Evolutionary conservation across 129 eudicot genomes (phyloP).

Genomic region (Silybum marianum): DNA sequence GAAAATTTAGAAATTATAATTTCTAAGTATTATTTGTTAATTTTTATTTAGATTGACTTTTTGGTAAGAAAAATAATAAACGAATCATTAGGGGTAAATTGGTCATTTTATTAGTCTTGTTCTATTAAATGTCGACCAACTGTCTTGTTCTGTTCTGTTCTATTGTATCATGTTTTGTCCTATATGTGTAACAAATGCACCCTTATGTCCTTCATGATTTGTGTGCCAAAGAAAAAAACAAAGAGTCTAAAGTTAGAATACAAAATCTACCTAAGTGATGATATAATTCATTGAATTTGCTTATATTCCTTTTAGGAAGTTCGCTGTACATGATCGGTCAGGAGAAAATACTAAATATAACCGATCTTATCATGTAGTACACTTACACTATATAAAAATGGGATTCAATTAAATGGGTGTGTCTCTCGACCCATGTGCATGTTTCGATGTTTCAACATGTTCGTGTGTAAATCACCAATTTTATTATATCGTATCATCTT

Average conservation of each 20-base stretch:
- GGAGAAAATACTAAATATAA: constrained; percentile 14
- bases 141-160: too few species aligned
- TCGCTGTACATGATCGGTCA: neutral
- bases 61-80: too few species aligned
- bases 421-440: constrained; percentile 24
- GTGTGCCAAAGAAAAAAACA: constrained; percentile 5
- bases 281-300: constrained; percentile 8
- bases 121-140: too few species aligned
- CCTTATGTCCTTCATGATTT: neutral
- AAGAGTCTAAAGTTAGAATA: neutral
- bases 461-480: neutral
- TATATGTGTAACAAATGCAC: too few species aligned
- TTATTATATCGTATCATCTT: neutral
- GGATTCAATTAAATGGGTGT: neutral
- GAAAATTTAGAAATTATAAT: too few species aligned
- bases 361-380: constrained; percentile 8
- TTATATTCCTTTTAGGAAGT: constrained; percentile 7
- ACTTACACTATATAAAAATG: neutral
- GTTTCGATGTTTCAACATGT: neutral
- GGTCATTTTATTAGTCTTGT: too few species aligned
- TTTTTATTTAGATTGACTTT: too few species aligned
- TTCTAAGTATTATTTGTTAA: too few species aligned
- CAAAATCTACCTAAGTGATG: neutral
- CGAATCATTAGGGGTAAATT: too few species aligned
- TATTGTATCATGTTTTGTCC: too few species aligned